These are phyloP conservation scores for Symbiodinium natans DNA, from an alignment of 73 alveolate species.

Conservation along the genomic window DNA sequence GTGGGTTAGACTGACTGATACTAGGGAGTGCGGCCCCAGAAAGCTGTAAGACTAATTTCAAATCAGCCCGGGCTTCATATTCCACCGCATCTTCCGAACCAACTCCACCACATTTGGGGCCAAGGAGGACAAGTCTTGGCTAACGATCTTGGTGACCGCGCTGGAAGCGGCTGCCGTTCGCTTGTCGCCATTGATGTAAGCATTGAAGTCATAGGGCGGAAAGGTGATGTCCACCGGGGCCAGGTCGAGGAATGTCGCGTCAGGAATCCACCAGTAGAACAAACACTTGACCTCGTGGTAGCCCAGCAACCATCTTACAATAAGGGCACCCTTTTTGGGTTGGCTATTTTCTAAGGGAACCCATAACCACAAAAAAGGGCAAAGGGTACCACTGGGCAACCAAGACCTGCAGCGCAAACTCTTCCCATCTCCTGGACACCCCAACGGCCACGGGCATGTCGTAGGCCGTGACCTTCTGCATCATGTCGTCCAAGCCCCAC, in stretches of 20 bases:
- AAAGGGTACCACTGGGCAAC: too few species aligned
- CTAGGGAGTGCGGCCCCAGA: too few species aligned
- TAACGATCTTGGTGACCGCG: slow-evolving; percentile 31
- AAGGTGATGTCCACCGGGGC: slow-evolving; percentile 48
- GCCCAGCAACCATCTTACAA: too few species aligned
- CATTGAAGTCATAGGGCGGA: slow-evolving; percentile 32
- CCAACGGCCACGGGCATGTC: background rate
- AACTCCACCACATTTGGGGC: slow-evolving; percentile 34
- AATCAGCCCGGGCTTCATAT: too few species aligned
- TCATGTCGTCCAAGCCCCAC: background rate
- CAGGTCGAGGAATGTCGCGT: slow-evolving; percentile 12
- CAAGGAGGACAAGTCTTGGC: slow-evolving; percentile 30
- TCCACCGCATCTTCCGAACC: background rate
- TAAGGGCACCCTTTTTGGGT: too few species aligned
- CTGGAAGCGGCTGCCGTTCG: slow-evolving; percentile 34
- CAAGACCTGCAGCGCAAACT: background rate
- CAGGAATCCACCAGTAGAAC: background rate
- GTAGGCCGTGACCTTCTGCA: background rate
- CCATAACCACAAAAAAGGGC: too few species aligned
- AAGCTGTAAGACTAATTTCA: too few species aligned
- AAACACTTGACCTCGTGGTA: too few species aligned
- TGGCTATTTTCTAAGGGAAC: too few species aligned
- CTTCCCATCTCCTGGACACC: background rate
- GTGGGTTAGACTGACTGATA: too few species aligned
- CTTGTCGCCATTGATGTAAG: slow-evolving; percentile 35